Percentiles rank a stretch among this genome's conserved stretches.
phyloP scores from a whole-genome alignment of 116 monocot genomes.

The Dioscorea cayenensis region DNA sequence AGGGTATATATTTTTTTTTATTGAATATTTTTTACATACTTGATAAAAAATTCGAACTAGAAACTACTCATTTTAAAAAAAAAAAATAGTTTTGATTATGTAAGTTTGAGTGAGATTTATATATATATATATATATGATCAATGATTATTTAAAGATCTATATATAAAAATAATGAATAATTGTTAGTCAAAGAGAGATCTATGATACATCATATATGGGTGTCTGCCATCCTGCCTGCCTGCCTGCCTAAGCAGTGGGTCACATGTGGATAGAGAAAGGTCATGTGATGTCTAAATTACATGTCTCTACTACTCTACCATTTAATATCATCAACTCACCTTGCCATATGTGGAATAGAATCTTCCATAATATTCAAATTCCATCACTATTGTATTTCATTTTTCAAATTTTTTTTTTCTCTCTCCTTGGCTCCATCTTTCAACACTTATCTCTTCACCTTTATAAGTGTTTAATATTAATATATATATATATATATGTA shows the following conservation, averaged over 20 bases:
- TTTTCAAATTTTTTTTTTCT: neutral
- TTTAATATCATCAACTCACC: conserved; percentile 25
- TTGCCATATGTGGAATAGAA: conserved; percentile 81
- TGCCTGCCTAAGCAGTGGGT: neutral
- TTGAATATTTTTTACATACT: no score
- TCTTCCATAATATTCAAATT: conserved; percentile 77
- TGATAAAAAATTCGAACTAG: no score
- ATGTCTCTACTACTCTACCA: conserved; percentile 9
- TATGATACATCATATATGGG: neutral
- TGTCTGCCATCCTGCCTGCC: no score
- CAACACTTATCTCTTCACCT: no score
- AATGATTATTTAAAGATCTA: neutral
- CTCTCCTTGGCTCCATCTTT: neutral
- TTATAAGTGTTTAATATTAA: neutral
- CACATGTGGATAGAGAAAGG: conserved; percentile 12
- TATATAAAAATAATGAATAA: neutral
- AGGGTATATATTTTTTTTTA: no score
- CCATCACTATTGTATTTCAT: neutral
- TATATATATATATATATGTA: no score
- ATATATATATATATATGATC: no score
- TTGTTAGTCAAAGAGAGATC: conserved; percentile 7
- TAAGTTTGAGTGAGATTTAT: no score
- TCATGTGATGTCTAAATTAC: conserved; percentile 21
- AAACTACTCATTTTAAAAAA: no score
- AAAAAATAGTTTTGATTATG: no score